Conservation (phyloP, 1,139 yeast species). For the Chernovozyma aurita region DNA sequence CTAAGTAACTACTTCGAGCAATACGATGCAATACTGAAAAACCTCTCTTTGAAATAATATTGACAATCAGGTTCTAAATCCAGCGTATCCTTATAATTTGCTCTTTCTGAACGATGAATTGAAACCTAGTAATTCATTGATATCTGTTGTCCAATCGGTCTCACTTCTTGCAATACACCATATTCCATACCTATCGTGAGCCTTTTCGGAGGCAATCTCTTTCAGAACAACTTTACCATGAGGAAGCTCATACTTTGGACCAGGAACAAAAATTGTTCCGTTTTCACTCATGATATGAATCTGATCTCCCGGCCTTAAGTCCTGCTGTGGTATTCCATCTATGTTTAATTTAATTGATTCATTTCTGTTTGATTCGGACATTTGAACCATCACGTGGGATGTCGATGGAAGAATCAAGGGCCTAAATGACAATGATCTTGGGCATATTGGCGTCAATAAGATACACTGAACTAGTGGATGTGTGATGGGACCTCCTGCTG, state of each 20-base stretch:
- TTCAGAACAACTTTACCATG: neutral
- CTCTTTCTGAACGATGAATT: conserved; percentile 66
- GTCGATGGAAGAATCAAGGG: conserved; percentile 78
- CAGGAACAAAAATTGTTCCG: conserved; percentile 49
- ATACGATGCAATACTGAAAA: no score
- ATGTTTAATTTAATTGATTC: conserved; percentile 54
- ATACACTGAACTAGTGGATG: conserved; percentile 86
- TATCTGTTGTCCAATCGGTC: conserved; percentile 88
- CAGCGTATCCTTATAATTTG: neutral
- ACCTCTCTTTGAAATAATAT: no score
- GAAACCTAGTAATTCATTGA: conserved; percentile 84
- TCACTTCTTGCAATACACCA: conserved; percentile 84
- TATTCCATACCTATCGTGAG: conserved; percentile 44
- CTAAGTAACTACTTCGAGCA: no score
- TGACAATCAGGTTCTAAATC: no score
- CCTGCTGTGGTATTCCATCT: conserved; percentile 76
- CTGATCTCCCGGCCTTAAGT: conserved; percentile 70
- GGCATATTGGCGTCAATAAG: conserved; percentile 83
- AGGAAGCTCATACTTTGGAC: conserved; percentile 11
- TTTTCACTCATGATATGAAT: conserved; percentile 64
- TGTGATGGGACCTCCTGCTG: conserved; percentile 89
- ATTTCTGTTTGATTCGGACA: conserved; percentile 50
- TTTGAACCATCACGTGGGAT: conserved; percentile 61
- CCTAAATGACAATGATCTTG: conserved; percentile 80
- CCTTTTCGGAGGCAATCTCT: conserved; percentile 3